A percentile compares a stretch with the other conserved stretches of the same genome.
Conservation (phyloP, 352 stramenopile genomes). For the Bremia lactucae region DNA sequence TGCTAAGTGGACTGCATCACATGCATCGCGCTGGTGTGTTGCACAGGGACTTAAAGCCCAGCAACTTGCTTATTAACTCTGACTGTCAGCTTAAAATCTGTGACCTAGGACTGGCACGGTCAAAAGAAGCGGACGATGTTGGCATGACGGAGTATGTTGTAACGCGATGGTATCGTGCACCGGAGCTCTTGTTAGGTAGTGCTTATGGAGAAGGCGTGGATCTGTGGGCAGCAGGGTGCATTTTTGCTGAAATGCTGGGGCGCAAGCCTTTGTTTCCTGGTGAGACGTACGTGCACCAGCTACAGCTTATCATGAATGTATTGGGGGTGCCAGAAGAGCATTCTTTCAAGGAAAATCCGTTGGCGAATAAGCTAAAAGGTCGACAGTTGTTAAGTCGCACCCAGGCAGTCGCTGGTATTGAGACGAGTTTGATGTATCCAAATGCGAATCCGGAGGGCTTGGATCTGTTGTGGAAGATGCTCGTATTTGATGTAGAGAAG, state of each 20-base stretch:
- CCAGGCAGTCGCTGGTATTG: slow-evolving; percentile 68
- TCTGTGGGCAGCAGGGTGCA: slow-evolving; percentile 78
- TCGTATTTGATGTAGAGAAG: slow-evolving; percentile 90
- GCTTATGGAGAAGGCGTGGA: slow-evolving; percentile 79
- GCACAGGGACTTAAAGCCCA: slow-evolving; percentile 81
- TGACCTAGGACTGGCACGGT: slow-evolving; percentile 90
- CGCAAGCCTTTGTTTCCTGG: slow-evolving; percentile 80
- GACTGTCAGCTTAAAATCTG: slow-evolving; percentile 96
- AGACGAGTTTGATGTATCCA: slow-evolving; percentile 72
- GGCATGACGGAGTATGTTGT: slow-evolving; percentile 90
- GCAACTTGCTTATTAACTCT: slow-evolving; percentile 83
- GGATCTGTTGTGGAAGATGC: slow-evolving; percentile 82
- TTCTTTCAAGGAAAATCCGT: slow-evolving; percentile 82
- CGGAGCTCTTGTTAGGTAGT: slow-evolving; percentile 76
- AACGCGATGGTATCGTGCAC: slow-evolving; percentile 82
- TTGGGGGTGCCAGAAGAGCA: slow-evolving; percentile 78
- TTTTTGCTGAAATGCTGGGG: slow-evolving; percentile 83
- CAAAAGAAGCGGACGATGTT: slow-evolving; percentile 72
- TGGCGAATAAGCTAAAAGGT: slow-evolving; percentile 83
- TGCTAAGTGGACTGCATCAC: slow-evolving; percentile 80
- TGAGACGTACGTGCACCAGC: slow-evolving; percentile 80
- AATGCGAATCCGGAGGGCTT: slow-evolving; percentile 79
- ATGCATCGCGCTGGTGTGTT: slow-evolving; percentile 81
- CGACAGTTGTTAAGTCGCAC: slow-evolving; percentile 75
- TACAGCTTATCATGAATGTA: slow-evolving; percentile 86